These are phyloP conservation scores for Bruguiera hainesii DNA, from an alignment of 441 rosid species.

Conservation along the genomic window DNA sequence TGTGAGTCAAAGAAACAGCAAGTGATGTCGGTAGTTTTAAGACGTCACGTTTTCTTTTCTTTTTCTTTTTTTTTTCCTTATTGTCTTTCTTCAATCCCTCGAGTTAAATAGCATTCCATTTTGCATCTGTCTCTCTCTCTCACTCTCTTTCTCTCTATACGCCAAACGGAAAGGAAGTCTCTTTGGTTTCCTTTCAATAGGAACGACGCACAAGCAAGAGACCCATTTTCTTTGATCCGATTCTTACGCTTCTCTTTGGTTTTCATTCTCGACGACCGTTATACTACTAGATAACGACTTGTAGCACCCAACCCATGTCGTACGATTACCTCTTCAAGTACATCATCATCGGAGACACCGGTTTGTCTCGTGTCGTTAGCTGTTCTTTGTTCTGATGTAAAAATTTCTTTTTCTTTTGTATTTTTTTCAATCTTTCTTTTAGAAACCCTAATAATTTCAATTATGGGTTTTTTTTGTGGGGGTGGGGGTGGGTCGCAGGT, in stretches of 20 bases:
- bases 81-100: too few species aligned
- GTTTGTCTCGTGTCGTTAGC: constrained; percentile 19
- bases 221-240: too few species aligned
- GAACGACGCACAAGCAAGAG: too few species aligned
- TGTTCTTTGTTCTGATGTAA: not conserved
- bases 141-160: not conserved
- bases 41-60: too few species aligned
- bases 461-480: constrained; percentile 3
- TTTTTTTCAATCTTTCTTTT: too few species aligned
- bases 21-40: too few species aligned
- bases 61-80: too few species aligned
- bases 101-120: not conserved
- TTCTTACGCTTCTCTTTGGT: too few species aligned
- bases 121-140: not conserved
- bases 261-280: too few species aligned
- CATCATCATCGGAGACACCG: constrained; percentile 93
- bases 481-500: constrained; percentile 34
- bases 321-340: constrained; percentile 94
- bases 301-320: constrained; percentile 39
- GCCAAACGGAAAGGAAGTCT: too few species aligned
- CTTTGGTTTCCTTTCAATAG: too few species aligned
- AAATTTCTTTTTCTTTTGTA: not conserved
- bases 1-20: too few species aligned
- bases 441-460: not conserved
- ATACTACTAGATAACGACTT: not conserved